phyloP scores from a whole-genome alignment of 2,329 filamentous ascomycete genomes.

The Neofusicoccum sp. region DNA sequence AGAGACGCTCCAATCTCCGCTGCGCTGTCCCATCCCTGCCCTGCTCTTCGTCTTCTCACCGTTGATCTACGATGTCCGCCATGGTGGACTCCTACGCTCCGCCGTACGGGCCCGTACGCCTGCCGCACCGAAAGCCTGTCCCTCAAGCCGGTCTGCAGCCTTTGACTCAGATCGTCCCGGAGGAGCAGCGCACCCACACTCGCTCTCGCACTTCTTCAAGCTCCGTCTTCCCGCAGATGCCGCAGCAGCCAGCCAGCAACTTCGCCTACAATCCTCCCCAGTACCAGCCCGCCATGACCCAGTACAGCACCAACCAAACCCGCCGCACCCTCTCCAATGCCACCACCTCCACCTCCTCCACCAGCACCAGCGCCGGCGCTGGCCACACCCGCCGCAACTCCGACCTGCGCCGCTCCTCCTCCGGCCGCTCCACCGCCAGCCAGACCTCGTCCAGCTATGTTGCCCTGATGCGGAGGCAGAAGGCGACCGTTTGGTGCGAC shows the following conservation, averaged over 20 bases:
- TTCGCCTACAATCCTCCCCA: constrained; percentile 24
- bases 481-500: constrained; percentile 98
- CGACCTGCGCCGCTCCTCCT: constrained; percentile 70
- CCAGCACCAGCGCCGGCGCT: constrained; percentile 44
- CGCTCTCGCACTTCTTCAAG: constrained; percentile 40
- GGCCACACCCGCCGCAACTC: constrained; percentile 51
- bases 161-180: constrained; percentile 25
- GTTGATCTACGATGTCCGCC: constrained; percentile 19
- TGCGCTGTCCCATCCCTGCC: constrained; percentile 12
- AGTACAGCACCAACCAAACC: constrained; percentile 24
- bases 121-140: constrained; percentile 27
- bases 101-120: constrained; percentile 17
- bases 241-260: constrained; percentile 21
- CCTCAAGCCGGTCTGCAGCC: constrained; percentile 19
- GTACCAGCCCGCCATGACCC: constrained; percentile 17
- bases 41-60: neutral
- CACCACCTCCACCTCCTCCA: constrained; percentile 68
- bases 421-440: constrained; percentile 66
- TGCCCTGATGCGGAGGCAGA: constrained; percentile 92
- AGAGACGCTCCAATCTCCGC: constrained; percentile 14
- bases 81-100: constrained; percentile 21
- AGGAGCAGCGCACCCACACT: constrained; percentile 29
- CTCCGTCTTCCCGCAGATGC: constrained; percentile 30
- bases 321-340: constrained; percentile 65
- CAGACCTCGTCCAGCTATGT: constrained; percentile 75